Percentiles rank a stretch among this genome's conserved stretches.
phyloP scores from a whole-genome alignment of 202 grass and related monocot genomes.

The Tripidium arundinaceum region DNA sequence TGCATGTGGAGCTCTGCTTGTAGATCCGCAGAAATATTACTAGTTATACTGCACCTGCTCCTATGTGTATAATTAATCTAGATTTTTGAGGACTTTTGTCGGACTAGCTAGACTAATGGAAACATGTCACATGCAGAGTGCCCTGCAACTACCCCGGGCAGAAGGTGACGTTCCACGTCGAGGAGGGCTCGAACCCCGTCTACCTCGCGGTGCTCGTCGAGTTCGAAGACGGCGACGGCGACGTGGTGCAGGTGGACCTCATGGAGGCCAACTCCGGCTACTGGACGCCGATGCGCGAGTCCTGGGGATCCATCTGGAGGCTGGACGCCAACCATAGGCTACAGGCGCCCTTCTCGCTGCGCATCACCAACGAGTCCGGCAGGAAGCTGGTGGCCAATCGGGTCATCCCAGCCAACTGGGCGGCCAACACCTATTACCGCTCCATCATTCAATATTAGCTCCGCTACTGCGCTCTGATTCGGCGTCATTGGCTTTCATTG shows the following conservation, averaged over 20 bases:
- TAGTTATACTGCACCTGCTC: slow-evolving; percentile 19
- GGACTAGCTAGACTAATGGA: not conserved
- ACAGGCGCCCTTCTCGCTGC: slow-evolving; percentile 63
- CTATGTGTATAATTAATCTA: not conserved
- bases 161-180: slow-evolving; percentile 83
- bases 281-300: slow-evolving; percentile 72
- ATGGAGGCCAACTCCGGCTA: slow-evolving; percentile 48
- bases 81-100: not conserved
- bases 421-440: slow-evolving; percentile 40
- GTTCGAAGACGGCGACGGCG: slow-evolving; percentile 78
- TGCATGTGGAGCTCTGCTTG: slow-evolving; percentile 15
- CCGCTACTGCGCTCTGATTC: not conserved
- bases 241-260: slow-evolving; percentile 70
- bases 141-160: slow-evolving; percentile 65
- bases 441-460: slow-evolving; percentile 54
- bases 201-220: slow-evolving; percentile 76
- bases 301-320: slow-evolving; percentile 75
- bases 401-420: slow-evolving; percentile 72
- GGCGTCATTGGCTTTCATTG: not conserved
- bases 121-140: slow-evolving; percentile 46
- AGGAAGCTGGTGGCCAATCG: slow-evolving; percentile 54
- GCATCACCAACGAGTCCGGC: slow-evolving; percentile 56
- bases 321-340: slow-evolving; percentile 51
- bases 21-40: slow-evolving; percentile 20
- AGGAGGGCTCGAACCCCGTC: slow-evolving; percentile 70